Evolutionary conservation across 306 rosid genomes (phyloP).

Genomic region (Trifolium fragiferum): DNA sequence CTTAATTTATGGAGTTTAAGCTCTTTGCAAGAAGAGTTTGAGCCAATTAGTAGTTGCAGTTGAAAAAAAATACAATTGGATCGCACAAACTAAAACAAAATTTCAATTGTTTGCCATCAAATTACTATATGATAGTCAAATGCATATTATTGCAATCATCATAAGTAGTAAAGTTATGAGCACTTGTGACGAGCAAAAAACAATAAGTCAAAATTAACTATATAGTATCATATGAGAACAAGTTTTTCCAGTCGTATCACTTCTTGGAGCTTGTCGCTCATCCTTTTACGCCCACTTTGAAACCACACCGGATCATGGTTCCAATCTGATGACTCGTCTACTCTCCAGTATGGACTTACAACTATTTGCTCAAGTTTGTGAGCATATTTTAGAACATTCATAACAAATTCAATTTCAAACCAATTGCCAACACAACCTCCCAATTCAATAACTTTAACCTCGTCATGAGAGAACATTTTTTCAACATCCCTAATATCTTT

Average conservation of each 20-base stretch:
- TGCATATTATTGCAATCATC: no score
- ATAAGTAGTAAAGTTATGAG: no score
- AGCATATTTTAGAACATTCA: not conserved
- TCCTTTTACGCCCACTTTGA: not conserved
- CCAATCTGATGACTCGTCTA: not conserved
- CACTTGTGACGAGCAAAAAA: no score
- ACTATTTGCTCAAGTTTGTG: not conserved
- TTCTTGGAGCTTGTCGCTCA: not conserved
- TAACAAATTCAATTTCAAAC: conserved; percentile 19
- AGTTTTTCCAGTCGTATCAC: not conserved
- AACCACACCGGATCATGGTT: not conserved
- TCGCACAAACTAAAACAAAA: no score
- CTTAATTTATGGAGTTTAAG: no score
- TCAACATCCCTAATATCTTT: not conserved
- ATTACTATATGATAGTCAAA: no score
- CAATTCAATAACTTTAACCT: conserved; percentile 16
- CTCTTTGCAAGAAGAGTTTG: no score
- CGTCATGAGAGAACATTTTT: not conserved
- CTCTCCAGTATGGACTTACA: not conserved
- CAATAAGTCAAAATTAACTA: no score
- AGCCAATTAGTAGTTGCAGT: no score
- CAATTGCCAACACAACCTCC: conserved; percentile 14
- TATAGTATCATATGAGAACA: not conserved
- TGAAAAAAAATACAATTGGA: no score
- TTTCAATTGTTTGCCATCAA: no score